phyloP scores from a whole-genome alignment of 495 filamentous ascomycete species.

The Apiosordaria backusii region DNA sequence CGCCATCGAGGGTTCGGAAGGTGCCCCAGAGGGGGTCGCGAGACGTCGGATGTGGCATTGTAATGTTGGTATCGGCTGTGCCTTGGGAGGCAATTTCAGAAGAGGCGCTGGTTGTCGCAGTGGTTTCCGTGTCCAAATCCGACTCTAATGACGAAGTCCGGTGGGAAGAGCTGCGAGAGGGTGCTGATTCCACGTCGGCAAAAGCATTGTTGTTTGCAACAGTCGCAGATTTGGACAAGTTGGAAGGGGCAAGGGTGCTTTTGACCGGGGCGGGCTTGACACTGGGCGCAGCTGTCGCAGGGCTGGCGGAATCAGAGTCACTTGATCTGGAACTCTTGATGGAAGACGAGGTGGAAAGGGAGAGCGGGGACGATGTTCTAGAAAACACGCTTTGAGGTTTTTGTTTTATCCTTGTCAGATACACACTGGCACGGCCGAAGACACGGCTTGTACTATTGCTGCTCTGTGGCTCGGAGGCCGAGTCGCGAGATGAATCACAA shows the following conservation, averaged over 20 bases:
- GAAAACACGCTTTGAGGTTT: conserved; percentile 37
- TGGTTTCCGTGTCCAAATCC: conserved; percentile 38
- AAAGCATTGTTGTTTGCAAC: conserved; percentile 22
- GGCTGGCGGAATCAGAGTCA: conserved; percentile 17
- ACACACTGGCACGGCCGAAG: conserved; percentile 34
- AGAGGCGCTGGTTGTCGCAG: conserved; percentile 50
- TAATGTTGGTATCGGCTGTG: conserved; percentile 37
- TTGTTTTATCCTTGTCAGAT: conserved; percentile 42
- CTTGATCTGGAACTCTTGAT: conserved; percentile 28
- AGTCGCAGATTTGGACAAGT: conserved; percentile 4
- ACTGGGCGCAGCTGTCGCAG: conserved; percentile 14
- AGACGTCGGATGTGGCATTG: conserved; percentile 44
- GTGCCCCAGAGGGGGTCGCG: conserved; percentile 88
- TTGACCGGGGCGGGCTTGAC: conserved; percentile 19
- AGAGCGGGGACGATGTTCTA: conserved; percentile 28
- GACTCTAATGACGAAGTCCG: conserved; percentile 35
- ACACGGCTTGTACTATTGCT: conserved; percentile 26
- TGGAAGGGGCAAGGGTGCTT: conserved; percentile 1
- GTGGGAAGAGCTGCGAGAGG: conserved; percentile 52
- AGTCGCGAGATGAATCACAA: conserved; percentile 26
- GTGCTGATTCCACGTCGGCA: conserved; percentile 32
- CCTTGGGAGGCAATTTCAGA: conserved; percentile 58
- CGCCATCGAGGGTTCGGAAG: conserved; percentile 77
- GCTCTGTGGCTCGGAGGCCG: conserved; percentile 28
- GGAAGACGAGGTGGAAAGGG: conserved; percentile 19